These are phyloP conservation scores for Rhododendron griersonianum DNA, from an alignment of 148 eudicot genomes.

Conservation along the genomic window DNA sequence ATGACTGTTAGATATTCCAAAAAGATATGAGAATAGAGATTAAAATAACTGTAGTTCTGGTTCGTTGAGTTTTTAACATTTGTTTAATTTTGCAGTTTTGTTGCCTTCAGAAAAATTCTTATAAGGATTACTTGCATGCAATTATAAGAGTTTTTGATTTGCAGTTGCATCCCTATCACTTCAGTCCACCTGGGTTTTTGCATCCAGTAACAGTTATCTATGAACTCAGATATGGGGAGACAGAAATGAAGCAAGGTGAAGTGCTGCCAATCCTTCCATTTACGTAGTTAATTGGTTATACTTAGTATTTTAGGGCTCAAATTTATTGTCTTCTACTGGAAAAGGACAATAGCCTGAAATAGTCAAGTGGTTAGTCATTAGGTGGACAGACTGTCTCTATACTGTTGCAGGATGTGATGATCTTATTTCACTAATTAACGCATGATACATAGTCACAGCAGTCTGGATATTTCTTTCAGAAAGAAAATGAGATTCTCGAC, in stretches of 20 bases:
- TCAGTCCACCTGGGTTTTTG: slow-evolving; percentile 73
- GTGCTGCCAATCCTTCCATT: background rate
- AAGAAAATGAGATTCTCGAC: background rate
- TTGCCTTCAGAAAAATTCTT: background rate
- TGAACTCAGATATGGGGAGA: slow-evolving; percentile 85
- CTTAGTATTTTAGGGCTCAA: background rate
- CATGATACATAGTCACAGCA: background rate
- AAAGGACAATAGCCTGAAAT: background rate
- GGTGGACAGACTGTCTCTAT: background rate
- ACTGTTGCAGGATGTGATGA: background rate
- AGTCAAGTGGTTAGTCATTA: background rate
- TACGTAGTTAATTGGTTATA: background rate
- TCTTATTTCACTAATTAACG: background rate
- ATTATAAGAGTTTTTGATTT: slow-evolving; percentile 14
- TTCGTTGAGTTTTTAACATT: background rate
- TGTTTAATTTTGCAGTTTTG: background rate
- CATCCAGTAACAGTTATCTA: slow-evolving; percentile 77
- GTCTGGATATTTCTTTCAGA: background rate
- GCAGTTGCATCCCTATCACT: slow-evolving; percentile 85
- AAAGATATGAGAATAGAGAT: background rate
- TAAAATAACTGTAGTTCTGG: background rate
- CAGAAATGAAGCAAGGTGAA: slow-evolving; percentile 86
- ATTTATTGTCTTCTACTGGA: background rate
- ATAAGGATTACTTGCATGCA: background rate
- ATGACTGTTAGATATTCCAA: background rate